Evolutionary conservation across 805 yeast genomes (phyloP), one percentile per base, ranked within the genome.

Genomic region (Sugiyamaella lignohabitans): DNA sequence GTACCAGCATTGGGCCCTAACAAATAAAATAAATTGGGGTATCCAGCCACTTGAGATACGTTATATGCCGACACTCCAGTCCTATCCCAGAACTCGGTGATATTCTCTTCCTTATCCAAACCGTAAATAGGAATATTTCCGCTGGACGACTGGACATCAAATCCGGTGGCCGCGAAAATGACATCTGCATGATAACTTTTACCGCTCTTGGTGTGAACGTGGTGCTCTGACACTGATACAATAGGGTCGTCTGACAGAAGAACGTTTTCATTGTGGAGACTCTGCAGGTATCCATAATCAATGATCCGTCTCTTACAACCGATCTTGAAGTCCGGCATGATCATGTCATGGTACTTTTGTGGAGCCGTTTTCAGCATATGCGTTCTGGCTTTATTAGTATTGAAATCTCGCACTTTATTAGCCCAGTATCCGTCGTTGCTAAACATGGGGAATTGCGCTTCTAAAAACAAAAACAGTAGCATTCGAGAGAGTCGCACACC

Each of bases 1-100:
- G 55, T 51, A n/a, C 52, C 52, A 16, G 46, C 36, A 34, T 52
- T 52, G 23, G 55, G 55, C 2, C 55, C 55, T 17, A 42, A 38
- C n/a, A 51, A 17, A 24, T 50, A 20, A 20, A 52, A 52, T 11
- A 42, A 20, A 39, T 52, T 52, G 16, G 55, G 55, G 37, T 45
- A 51, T 30, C 48, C 51, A 21, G 49, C 35, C 3, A 52, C 50
- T n/a, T 51, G 45, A 3, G 44, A 42, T 11, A 53, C 49, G 10
- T 52, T 51, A 37, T 52, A 52, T 3, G 54, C 54, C 2, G 54
- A 41, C 6, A 40, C 38, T 10, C 54, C 49, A 10, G 47, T 51
- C 17, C 40, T 22, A 10, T 27, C 38, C 55, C 55, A 52, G 17
- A 43, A 40, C 16, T 42, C 24, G 8, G 22, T 32, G 16, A 52